Conservation (phyloP, 2,329 filamentous ascomycete genomes). For the Fusarium denticulatum region DNA sequence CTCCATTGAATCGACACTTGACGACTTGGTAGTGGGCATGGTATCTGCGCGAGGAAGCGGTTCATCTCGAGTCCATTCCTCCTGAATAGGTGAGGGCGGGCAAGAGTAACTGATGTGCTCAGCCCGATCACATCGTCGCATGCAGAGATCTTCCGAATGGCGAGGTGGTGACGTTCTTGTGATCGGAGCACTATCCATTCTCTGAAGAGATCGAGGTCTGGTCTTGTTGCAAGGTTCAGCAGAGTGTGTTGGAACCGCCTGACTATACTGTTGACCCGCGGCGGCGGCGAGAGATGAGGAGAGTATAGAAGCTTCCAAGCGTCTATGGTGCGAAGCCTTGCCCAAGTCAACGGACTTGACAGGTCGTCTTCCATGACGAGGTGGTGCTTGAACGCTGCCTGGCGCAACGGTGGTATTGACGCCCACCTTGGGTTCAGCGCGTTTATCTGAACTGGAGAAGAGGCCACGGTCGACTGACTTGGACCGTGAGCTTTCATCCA, state of each 20-base stretch:
- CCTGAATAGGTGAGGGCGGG: slow-evolving; percentile 59
- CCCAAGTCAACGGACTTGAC: slow-evolving; percentile 57
- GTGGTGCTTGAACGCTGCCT: slow-evolving; percentile 63
- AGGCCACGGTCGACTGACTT: slow-evolving; percentile 71
- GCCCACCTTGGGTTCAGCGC: slow-evolving; percentile 70
- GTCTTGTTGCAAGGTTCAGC: slow-evolving; percentile 49
- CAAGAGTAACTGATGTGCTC: slow-evolving; percentile 49
- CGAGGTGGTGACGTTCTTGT: slow-evolving; percentile 25
- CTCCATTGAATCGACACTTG: slow-evolving; percentile 62
- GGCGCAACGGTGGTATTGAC: slow-evolving; percentile 70
- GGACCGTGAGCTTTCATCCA: slow-evolving; percentile 63
- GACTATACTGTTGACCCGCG: slow-evolving; percentile 54
- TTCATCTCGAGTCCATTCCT: slow-evolving; percentile 47
- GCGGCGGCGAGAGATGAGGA: slow-evolving; percentile 51
- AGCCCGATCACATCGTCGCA: slow-evolving; percentile 8
- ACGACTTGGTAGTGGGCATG: slow-evolving; percentile 58
- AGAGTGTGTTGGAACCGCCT: slow-evolving; percentile 58
- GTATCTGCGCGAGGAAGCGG: slow-evolving; percentile 52
- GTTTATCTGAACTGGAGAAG: slow-evolving; percentile 70
- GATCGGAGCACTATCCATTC: slow-evolving; percentile 47
- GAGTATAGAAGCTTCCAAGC: slow-evolving; percentile 51
- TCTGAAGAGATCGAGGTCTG: slow-evolving; percentile 60
- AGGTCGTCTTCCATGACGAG: slow-evolving; percentile 57
- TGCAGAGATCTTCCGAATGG: slow-evolving; percentile 21
- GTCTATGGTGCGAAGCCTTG: slow-evolving; percentile 42